phyloP scores from a whole-genome alignment of 768 basidiomycete genomes.

The Candolleomyces efflorescens region DNA sequence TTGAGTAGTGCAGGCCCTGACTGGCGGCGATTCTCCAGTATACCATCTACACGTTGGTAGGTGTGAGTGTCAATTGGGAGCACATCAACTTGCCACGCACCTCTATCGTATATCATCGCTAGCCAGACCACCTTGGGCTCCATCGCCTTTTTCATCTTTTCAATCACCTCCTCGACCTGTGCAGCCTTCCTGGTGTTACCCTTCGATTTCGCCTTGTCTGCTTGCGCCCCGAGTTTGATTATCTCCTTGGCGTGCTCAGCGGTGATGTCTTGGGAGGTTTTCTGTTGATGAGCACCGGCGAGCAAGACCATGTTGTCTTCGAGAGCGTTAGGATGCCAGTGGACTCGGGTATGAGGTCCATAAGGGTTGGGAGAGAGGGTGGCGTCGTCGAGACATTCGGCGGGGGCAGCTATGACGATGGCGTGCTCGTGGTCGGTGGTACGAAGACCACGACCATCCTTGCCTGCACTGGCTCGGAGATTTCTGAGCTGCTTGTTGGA shows the following conservation, averaged over 20 bases:
- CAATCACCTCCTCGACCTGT: not conserved
- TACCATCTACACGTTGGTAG: not conserved
- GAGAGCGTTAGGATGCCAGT: not conserved
- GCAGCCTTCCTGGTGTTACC: not conserved
- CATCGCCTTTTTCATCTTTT: not conserved
- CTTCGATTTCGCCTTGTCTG: not conserved
- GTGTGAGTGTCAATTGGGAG: too few relatives aligned
- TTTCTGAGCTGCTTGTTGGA: not conserved
- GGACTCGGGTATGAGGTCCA: not conserved
- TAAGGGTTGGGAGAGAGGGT: not conserved
- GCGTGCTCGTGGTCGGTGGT: not conserved
- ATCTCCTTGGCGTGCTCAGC: not conserved
- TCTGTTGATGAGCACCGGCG: not conserved
- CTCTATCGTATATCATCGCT: not conserved
- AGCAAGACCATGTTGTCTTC: not conserved
- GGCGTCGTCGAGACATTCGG: not conserved
- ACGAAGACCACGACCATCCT: not conserved
- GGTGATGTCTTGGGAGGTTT: not conserved
- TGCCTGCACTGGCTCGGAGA: not conserved
- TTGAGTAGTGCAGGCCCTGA: not conserved
- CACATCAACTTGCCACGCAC: not conserved
- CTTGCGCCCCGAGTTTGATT: not conserved
- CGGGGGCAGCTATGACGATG: not conserved
- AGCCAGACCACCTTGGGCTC: not conserved
- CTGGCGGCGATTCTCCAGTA: not conserved